Conservation (phyloP, 371 early-diverging fungal genomes). For the Mucor saturninus region DNA sequence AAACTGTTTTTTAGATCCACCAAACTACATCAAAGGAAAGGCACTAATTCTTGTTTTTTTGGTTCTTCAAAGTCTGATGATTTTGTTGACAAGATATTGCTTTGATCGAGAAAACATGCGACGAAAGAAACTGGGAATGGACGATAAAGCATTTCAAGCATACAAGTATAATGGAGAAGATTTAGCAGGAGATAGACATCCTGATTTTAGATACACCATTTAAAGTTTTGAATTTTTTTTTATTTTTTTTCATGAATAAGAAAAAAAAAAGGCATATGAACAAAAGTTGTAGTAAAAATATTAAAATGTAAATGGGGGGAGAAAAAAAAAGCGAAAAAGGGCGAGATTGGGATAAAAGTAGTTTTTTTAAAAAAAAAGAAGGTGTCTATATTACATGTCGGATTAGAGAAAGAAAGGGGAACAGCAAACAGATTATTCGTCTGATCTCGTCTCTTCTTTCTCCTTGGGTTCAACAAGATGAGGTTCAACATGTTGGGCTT, state of each 20-base stretch:
- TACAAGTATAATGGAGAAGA: constrained; percentile 41
- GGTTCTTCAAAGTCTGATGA: constrained; percentile 32
- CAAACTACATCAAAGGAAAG: constrained; percentile 18
- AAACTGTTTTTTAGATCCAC: neutral
- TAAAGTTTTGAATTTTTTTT: neutral
- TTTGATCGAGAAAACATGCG: constrained; percentile 36
- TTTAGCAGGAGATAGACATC: constrained; percentile 51
- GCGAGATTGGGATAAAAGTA: neutral
- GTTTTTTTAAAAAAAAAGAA: neutral
- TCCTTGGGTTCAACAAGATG: constrained; percentile 5
- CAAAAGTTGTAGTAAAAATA: constrained; percentile 6
- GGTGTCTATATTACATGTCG: constrained; percentile 10
- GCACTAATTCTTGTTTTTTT: constrained; percentile 26
- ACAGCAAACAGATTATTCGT: constrained; percentile 6
- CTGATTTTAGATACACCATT: constrained; percentile 40
- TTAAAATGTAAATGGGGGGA: constrained; percentile 9
- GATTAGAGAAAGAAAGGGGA: neutral
- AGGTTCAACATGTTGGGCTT: neutral
- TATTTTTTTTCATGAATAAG: neutral
- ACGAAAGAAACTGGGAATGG: constrained; percentile 28
- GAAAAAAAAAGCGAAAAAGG: neutral
- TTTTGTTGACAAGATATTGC: constrained; percentile 27
- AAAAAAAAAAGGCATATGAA: constrained; percentile 6
- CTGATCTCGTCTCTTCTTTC: constrained; percentile 7
- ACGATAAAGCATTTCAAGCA: constrained; percentile 34